phyloP scores from a whole-genome alignment of 106 monocot species.

The Phalaenopsis equestris region DNA sequence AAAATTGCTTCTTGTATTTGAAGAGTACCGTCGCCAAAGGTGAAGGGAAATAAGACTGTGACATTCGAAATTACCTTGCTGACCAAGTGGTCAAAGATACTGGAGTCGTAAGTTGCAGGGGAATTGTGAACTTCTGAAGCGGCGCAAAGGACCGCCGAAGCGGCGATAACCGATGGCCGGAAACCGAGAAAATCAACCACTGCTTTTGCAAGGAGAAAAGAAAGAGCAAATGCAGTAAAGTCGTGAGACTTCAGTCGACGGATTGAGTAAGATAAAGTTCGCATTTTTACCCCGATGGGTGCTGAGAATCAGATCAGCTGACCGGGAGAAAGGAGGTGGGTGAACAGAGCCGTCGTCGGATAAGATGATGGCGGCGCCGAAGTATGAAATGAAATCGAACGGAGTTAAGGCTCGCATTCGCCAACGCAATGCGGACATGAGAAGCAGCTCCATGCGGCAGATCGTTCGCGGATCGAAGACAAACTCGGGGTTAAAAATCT shows the following conservation, averaged over 20 bases:
- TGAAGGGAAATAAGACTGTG: neutral
- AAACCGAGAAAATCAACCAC: slow-evolving; percentile 52
- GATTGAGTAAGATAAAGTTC: neutral
- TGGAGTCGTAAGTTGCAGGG: slow-evolving; percentile 6
- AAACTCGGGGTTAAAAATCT: slow-evolving; percentile 32
- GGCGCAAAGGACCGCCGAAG: slow-evolving; percentile 42
- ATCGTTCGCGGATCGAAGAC: slow-evolving; percentile 51
- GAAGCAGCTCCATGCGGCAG: slow-evolving; percentile 66
- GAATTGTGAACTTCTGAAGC: slow-evolving; percentile 17
- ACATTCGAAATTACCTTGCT: slow-evolving; percentile 27
- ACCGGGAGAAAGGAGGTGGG: slow-evolving; percentile 20
- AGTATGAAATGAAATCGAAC: slow-evolving; percentile 56
- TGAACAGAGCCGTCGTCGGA: neutral
- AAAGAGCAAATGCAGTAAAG: neutral
- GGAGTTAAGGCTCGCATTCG: slow-evolving; percentile 64
- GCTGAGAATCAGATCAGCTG: slow-evolving; percentile 35
- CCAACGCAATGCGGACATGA: slow-evolving; percentile 61
- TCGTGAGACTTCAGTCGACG: neutral
- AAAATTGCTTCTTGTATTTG: neutral
- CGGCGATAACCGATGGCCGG: slow-evolving; percentile 52
- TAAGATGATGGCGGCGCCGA: slow-evolving; percentile 21
- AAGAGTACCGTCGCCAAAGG: neutral
- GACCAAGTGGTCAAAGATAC: slow-evolving; percentile 19
- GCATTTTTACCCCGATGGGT: slow-evolving; percentile 39
- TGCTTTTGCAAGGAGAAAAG: slow-evolving; percentile 7